phyloP scores from a whole-genome alignment of 345 rosid species.

The Sonneratia alba region DNA sequence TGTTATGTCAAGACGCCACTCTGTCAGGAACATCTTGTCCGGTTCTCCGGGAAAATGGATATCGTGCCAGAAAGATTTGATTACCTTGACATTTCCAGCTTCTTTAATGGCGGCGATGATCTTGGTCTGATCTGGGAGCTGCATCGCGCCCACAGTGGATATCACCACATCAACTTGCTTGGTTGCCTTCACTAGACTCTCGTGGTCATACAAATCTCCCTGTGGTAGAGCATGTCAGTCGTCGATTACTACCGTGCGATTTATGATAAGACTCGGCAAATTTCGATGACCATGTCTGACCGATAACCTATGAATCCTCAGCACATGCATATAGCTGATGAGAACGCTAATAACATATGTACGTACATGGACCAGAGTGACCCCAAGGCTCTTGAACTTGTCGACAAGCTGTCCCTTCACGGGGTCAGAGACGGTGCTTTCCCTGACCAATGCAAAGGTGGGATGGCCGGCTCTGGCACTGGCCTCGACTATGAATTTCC shows the following conservation, averaged over 20 bases:
- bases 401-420: constrained; percentile 41
- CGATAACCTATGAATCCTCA: not conserved
- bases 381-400: constrained; percentile 45
- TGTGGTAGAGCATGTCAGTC: constrained; percentile 9
- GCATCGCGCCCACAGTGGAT: constrained; percentile 42
- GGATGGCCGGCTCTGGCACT: constrained; percentile 48
- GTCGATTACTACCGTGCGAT: no score
- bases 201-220: constrained; percentile 60
- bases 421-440: constrained; percentile 40
- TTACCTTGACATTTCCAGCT: constrained; percentile 75
- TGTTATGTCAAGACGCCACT: no score
- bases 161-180: constrained; percentile 81
- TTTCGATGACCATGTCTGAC: not conserved
- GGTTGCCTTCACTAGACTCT: constrained; percentile 59
- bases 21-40: no score
- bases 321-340: not conserved
- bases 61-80: not conserved
- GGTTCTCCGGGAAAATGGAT: not conserved
- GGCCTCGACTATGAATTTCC: constrained; percentile 58
- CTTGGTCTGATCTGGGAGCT: constrained; percentile 58
- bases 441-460: constrained; percentile 54
- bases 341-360: no score
- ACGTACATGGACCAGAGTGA: constrained; percentile 45
- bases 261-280: not conserved
- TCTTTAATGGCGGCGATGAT: constrained; percentile 74